Base-by-base conservation (phyloP, 2,329 filamentous ascomycete species). In the Periglandula ipomoeae region DNA sequence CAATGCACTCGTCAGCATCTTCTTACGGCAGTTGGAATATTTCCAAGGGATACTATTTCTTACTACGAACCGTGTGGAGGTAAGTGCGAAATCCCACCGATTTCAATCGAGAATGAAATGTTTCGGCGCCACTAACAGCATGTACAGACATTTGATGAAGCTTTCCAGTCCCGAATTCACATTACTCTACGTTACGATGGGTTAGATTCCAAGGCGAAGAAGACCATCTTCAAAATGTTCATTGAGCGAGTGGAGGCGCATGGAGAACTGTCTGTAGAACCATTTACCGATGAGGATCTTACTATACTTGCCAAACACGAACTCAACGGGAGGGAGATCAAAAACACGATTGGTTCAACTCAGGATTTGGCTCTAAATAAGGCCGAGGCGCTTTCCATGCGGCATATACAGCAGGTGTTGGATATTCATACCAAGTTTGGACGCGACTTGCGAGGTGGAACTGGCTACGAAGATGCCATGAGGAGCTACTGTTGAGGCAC, bases 21-120 rank as follows among this genome's bases (percentile, higher is more conserved):
- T 95, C 72, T 71, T 95, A 2, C 82, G 89, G 0, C 75, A 91
- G 49, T 73, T 95, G 0, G 90, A 96, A 65, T 95, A 95, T 64
- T 95, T 94, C 68, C 87, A 94, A 61, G 89, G 89, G 3, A 94
- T 95, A 47, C 65, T 95, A 4, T 94, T 95, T 70, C 67, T 95
- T 23, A 95, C 89, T 0, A 95, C 89, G 2, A 95, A 95, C 62
- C 81, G 89, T 1, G 87, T 94, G 1, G 79, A 85, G 69, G 74
- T 74, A 60, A 46, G 65, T 63, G 24, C 26, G 8, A 19, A 17
- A 17, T n/a, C n/a, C n/a, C n/a, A n/a, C n/a, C n/a, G n/a, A n/a
- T n/a, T n/a, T n/a, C n/a, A n/a, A n/a, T n/a, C n/a, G n/a, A n/a
- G n/a, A n/a, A n/a, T n/a, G n/a, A n/a, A n/a, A n/a, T n/a, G n/a